phyloP scores from a whole-genome alignment of 2,329 filamentous ascomycete species.

The Botrytis byssoidea region DNA sequence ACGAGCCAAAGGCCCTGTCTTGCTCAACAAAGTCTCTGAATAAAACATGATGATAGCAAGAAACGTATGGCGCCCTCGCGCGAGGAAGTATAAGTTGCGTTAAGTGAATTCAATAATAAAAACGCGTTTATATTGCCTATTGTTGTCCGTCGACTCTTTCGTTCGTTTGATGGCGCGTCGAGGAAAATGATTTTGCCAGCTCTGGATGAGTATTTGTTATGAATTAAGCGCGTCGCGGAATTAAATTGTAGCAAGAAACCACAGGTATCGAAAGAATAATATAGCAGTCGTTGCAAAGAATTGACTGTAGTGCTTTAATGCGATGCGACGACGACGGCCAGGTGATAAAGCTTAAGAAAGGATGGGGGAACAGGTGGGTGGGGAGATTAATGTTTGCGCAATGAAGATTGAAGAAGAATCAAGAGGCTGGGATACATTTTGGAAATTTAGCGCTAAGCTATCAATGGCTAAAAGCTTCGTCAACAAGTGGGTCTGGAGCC shows the following conservation, averaged over 20 bases:
- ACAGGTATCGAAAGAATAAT: not conserved
- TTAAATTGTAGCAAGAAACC: slow-evolving; percentile 7
- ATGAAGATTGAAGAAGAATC: slow-evolving; percentile 18
- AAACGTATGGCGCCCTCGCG: slow-evolving; percentile 11
- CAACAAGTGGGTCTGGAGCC: not conserved
- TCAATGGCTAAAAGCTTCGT: not conserved
- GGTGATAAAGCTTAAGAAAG: slow-evolving; percentile 8
- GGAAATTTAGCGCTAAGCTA: not conserved
- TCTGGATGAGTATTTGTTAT: not conserved
- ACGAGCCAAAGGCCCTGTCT: slow-evolving; percentile 93
- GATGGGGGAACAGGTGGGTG: slow-evolving; percentile 7
- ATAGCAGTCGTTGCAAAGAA: not conserved
- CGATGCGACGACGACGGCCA: slow-evolving; percentile 1
- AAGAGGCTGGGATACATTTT: slow-evolving; percentile 20
- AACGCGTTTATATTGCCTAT: slow-evolving; percentile 14
- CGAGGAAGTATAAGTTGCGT: not conserved
- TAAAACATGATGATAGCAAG: slow-evolving; percentile 76
- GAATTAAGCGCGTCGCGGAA: slow-evolving; percentile 2
- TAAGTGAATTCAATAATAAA: not conserved
- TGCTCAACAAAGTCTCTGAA: slow-evolving; percentile 90
- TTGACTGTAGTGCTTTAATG: not conserved
- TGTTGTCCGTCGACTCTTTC: not conserved
- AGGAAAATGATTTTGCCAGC: slow-evolving; percentile 1
- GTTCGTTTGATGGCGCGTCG: slow-evolving; percentile 16
- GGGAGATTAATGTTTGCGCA: slow-evolving; percentile 10